Base-by-base conservation (phyloP, 768 basidiomycete genomes). In the Wakefieldia striispora region DNA sequence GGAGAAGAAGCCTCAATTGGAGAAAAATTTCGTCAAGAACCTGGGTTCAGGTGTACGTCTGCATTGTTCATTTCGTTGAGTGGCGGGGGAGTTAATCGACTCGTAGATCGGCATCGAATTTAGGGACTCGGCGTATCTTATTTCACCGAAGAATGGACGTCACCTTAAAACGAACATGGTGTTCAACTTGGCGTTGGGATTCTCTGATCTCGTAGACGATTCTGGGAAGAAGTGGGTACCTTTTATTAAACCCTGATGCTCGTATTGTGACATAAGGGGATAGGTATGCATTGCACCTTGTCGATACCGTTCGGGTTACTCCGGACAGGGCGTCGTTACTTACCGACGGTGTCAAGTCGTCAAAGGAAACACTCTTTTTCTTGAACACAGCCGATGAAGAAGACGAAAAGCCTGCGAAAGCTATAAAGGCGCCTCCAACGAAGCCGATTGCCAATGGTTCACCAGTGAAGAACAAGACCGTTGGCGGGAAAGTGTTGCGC, bases 21-120 rank as follows among this genome's bases (percentile, higher is more conserved):
- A 91, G 57, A 86, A 84, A 59, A 66, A 87, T 60, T 89, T 97
- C 51, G 83, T 85, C 27, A 99, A 97, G 74, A 91, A 82, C 54
- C 72, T 95, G 45, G 95, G 95, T 2, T 95, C 94, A 64, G 88
- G 84, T 20, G 94, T 95, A 66, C 59, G 86, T 72, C 20, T 1
- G 36, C 16, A 3, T 16, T 42, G 26, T 21, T 41, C n/a, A 6
- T 38, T 45, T 40, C 13, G 14, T 26, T 39, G 11, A 10, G 6
- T 31, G 5, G 11, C 17, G 10, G 20, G 5, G 5, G 35, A 35
- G 19, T 34, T 54, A 34, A 60, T 29, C 17, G 12, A 31, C 33
- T 40, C 19, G n/a, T 58, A 97, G 95, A 97, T 86, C 67, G 95
- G 95, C 6, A 82, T 97, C 64, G 95, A 99, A 67, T 97, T 95